These are phyloP conservation scores for Syncephalastrum racemosum DNA, from an alignment of 371 early-diverging fungal species.

Conservation along the genomic window DNA sequence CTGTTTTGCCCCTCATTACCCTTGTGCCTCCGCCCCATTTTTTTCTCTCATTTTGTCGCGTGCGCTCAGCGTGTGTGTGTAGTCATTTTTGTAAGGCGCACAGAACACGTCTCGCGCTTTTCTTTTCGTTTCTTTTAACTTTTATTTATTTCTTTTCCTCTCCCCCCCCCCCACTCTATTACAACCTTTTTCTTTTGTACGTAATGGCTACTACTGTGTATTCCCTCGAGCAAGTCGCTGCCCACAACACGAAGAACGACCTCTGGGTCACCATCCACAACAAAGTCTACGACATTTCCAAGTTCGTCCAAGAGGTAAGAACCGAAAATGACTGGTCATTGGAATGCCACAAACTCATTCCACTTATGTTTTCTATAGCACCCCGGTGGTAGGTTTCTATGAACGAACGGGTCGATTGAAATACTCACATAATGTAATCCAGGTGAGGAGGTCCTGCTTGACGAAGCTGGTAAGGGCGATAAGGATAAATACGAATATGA, in stretches of 20 bases:
- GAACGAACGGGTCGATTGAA: background rate
- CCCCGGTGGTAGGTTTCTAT: constrained; percentile 44
- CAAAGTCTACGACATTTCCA: constrained; percentile 83
- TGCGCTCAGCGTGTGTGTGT: no score
- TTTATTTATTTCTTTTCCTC: constrained; percentile 7
- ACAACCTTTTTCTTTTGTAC: background rate
- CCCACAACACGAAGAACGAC: constrained; percentile 56
- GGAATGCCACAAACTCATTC: background rate
- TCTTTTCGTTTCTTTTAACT: constrained; percentile 5
- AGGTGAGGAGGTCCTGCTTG: constrained; percentile 66
- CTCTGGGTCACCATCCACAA: constrained; percentile 77
- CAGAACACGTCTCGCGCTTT: no score
- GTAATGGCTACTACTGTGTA: constrained; percentile 27
- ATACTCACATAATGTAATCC: background rate
- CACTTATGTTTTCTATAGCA: constrained; percentile 28
- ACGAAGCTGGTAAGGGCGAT: constrained; percentile 47
- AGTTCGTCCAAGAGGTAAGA: constrained; percentile 71
- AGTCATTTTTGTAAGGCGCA: no score
- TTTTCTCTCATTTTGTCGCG: no score
- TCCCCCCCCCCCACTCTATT: constrained; percentile 15
- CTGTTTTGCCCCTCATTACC: no score
- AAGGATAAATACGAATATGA: background rate
- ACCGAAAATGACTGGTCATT: background rate
- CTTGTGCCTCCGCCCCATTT: no score
- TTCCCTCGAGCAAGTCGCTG: constrained; percentile 56